Percentiles rank a stretch among this genome's conserved stretches.
These are phyloP conservation scores for Mycosarcoma maydis DNA, from an alignment of 1,284 basidiomycete species.

Conservation along the genomic window DNA sequence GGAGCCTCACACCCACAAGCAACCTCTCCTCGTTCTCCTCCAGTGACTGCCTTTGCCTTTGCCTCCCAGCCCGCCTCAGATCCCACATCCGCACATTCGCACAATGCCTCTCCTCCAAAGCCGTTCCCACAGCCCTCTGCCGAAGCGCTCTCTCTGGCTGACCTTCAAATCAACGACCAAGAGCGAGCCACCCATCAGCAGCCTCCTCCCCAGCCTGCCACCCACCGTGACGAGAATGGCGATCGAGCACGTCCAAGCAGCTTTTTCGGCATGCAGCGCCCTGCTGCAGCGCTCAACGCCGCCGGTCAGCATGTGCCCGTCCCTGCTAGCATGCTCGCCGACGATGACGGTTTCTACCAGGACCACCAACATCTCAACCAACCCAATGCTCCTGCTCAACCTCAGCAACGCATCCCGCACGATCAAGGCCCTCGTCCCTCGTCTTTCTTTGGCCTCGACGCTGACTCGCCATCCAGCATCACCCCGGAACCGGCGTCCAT, in stretches of 20 bases:
- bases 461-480: constrained; percentile 19
- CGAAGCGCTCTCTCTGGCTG: constrained; percentile 19
- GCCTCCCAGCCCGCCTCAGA: constrained; percentile 1
- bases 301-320: constrained; percentile 41
- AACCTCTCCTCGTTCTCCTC: constrained; percentile 6
- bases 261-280: constrained; percentile 59
- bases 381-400: constrained; percentile 13
- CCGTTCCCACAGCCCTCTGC: constrained; percentile 7
- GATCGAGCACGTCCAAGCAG: constrained; percentile 39
- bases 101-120: background rate
- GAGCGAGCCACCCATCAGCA: constrained; percentile 10
- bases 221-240: constrained; percentile 20
- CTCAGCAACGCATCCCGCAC: constrained; percentile 24
- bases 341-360: constrained; percentile 39
- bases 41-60: constrained; percentile 11
- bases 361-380: constrained; percentile 33
- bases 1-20: constrained; percentile 2
- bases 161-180: constrained; percentile 13
- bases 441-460: constrained; percentile 48
- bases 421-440: constrained; percentile 35
- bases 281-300: constrained; percentile 42
- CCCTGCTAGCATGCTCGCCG: constrained; percentile 26
- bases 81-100: background rate
- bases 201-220: constrained; percentile 3
- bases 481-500: constrained; percentile 3